Percentiles rank a stretch among this genome's conserved stretches.
phyloP scores from a whole-genome alignment of 225 moss, liverwort and hornwort species.

The Straminergon stramineum region DNA sequence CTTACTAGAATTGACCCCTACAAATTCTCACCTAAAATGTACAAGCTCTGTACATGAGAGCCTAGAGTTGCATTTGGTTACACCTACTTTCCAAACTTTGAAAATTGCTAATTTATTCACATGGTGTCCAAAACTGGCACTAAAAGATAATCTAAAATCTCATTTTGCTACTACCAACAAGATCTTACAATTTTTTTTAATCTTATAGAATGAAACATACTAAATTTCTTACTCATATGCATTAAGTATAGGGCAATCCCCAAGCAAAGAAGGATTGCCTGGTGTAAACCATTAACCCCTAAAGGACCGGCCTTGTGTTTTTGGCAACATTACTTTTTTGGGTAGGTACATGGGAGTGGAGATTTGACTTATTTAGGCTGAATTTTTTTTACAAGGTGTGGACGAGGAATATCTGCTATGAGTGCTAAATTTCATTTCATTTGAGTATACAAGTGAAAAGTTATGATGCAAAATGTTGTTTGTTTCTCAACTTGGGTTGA shows the following conservation, averaged over 20 bases:
- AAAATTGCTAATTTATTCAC: not conserved
- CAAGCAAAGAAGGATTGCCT: rapidly evolving
- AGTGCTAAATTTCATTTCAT: too few species aligned
- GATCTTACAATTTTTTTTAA: rapidly evolving
- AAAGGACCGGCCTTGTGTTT: too few species aligned
- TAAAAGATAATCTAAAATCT: not conserved
- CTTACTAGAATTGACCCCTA: rapidly evolving
- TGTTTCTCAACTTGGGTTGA: too few species aligned
- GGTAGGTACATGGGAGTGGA: too few species aligned
- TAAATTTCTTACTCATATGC: not conserved
- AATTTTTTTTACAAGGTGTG: too few species aligned
- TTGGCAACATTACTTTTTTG: too few species aligned
- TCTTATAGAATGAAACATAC: not conserved
- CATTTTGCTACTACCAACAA: not conserved
- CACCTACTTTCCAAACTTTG: not conserved
- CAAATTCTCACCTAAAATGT: not conserved
- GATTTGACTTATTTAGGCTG: too few species aligned
- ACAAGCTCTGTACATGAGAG: not conserved
- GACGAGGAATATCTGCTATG: too few species aligned
- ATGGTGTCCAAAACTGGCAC: rapidly evolving
- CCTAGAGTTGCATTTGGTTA: rapidly evolving
- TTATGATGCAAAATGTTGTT: too few species aligned
- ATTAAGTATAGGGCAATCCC: not conserved
- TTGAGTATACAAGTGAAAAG: too few species aligned
- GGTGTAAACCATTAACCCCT: rapidly evolving